Percentiles rank a stretch among this genome's conserved stretches.
Conservation (phyloP, 2,329 filamentous ascomycete genomes). For the Cladophialophora immunda region DNA sequence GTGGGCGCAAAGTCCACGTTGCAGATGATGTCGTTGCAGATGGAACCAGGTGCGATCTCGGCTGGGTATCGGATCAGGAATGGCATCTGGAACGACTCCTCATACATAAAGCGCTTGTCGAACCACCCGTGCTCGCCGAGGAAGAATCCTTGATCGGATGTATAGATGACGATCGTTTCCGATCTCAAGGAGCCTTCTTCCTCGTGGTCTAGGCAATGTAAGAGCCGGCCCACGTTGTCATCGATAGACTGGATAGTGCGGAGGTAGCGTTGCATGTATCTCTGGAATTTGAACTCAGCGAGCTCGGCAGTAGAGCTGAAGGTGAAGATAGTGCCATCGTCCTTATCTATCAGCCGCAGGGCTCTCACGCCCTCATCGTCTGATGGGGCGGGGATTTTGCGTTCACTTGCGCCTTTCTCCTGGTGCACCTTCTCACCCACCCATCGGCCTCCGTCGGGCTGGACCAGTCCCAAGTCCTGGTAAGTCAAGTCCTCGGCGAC, state of each 20-base stretch:
- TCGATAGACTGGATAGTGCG: slow-evolving; percentile 63
- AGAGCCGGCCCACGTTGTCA: slow-evolving; percentile 60
- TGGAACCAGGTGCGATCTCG: slow-evolving; percentile 50
- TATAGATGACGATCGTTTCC: slow-evolving; percentile 65
- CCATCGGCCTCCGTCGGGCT: slow-evolving; percentile 58
- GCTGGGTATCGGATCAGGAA: slow-evolving; percentile 59
- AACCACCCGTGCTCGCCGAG: slow-evolving; percentile 67
- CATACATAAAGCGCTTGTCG: slow-evolving; percentile 67
- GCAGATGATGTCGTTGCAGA: slow-evolving; percentile 60
- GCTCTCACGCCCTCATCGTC: slow-evolving; percentile 46
- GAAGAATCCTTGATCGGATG: slow-evolving; percentile 65
- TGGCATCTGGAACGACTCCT: slow-evolving; percentile 66
- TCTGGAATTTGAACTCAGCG: slow-evolving; percentile 64
- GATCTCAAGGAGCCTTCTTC: slow-evolving; percentile 52
- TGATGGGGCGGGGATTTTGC: slow-evolving; percentile 50
- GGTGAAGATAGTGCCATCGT: slow-evolving; percentile 57
- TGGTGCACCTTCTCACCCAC: slow-evolving; percentile 48
- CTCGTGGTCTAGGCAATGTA: slow-evolving; percentile 57
- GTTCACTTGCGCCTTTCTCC: no score
- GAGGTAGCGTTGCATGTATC: slow-evolving; percentile 65
- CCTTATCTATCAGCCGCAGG: slow-evolving; percentile 55
- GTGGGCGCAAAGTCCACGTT: slow-evolving; percentile 65
- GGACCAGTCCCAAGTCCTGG: slow-evolving; percentile 60
- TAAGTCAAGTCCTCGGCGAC: slow-evolving; percentile 63
- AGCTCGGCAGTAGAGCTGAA: slow-evolving; percentile 55